Percentiles rank a stretch among this genome's conserved stretches.
phyloP scores from a whole-genome alignment of 225 moss, liverwort and hornwort genomes.

The Antitrichia curtipendula region DNA sequence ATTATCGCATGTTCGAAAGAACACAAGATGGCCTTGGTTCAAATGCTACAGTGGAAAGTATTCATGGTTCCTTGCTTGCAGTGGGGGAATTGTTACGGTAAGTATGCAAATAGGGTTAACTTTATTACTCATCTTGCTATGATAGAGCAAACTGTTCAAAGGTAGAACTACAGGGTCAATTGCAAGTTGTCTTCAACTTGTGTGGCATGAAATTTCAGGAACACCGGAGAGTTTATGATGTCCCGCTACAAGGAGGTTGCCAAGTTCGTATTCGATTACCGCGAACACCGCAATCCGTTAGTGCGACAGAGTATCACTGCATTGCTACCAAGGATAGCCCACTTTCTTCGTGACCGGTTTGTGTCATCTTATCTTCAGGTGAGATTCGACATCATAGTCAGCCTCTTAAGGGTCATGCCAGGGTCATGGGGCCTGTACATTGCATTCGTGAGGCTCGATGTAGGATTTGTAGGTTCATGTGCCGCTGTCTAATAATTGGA shows the following conservation, averaged over 20 bases:
- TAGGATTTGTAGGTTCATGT: neutral
- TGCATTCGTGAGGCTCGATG: neutral
- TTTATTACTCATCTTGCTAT: neutral
- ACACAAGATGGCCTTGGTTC: slow-evolving; percentile 91
- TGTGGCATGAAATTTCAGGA: slow-evolving; percentile 36
- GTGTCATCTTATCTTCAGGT: slow-evolving; percentile 87
- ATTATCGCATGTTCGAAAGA: slow-evolving; percentile 94
- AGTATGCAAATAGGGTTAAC: neutral
- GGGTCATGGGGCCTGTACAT: neutral
- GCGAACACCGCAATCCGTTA: slow-evolving; percentile 77
- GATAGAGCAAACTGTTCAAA: neutral
- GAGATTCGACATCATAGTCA: neutral
- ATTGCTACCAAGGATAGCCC: slow-evolving; percentile 82
- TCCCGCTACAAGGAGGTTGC: slow-evolving; percentile 96
- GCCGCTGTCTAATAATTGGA: neutral
- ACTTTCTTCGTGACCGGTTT: slow-evolving; percentile 95
- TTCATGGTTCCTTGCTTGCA: slow-evolving; percentile 94
- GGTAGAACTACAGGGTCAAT: neutral
- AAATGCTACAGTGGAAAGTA: slow-evolving; percentile 86
- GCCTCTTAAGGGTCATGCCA: neutral
- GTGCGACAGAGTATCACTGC: slow-evolving; percentile 94
- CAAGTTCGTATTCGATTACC: slow-evolving; percentile 89
- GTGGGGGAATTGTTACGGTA: slow-evolving; percentile 93
- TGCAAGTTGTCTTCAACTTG: neutral
- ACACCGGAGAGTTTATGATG: slow-evolving; percentile 99